Evolutionary conservation across 345 rosid species (phyloP), one percentile per base, ranked within the genome.

Genomic region (Populus simonii): DNA sequence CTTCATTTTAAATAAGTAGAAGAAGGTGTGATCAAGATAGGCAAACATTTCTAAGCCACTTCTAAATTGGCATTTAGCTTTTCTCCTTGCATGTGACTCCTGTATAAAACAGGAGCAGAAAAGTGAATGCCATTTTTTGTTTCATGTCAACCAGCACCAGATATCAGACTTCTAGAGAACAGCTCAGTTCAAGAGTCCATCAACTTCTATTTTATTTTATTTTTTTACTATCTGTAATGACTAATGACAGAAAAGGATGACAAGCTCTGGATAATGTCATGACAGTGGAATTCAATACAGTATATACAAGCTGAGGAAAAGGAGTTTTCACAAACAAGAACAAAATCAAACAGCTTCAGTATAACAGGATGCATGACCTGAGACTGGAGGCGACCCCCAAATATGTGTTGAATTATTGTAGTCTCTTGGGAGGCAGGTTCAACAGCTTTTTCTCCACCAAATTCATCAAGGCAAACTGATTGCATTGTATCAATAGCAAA

Each of bases 401-500:
- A 96, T 82, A 91, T 89, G 84, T 93, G 96, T 83, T 96, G 99
- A 80, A 93, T 83, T 71, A 96, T 87, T 25, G 99, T 93, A 41
- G 99, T 96, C 80, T 92, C 96, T 84, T 91, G 98, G 62, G 84
- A 83, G 61, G 86, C 82, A 71, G 84, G 86, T 77, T 88, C 90
- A 74, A 95, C 96, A 80, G 89, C 88, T 77, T 85, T 93, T 79
- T 96, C 98, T 80, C 98, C 99, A 66, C 99, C 98, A 41, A 90
- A 92, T 85, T 93, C 99, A 77, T 92, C 96, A 35, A 96, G 96
- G 84, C 96, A 96, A 75, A 84, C 94, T 66, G 93, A 93, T 85
- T 96, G 99, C 99, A 96, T 96, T 5, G 89, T 91, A 74, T 96
- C 99, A 82, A 96, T 90, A 39, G 96, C 96, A 87, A 88, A 86